Evolutionary conservation across 2,329 filamentous ascomycete genomes (phyloP).

Genomic region (Neophaeococcomyces aloes): DNA sequence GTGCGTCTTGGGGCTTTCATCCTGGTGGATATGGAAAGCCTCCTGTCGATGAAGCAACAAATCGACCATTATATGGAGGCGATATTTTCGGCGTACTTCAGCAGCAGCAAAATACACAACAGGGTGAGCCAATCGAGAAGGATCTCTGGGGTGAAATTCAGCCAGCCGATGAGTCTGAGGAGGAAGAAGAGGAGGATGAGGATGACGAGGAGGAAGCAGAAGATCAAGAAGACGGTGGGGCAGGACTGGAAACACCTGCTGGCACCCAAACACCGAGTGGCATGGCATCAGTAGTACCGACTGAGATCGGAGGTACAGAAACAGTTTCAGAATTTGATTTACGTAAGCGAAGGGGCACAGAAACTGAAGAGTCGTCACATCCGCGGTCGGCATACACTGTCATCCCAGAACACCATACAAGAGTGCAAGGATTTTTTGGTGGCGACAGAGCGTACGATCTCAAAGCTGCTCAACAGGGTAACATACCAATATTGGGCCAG

Average conservation of each 20-base stretch:
- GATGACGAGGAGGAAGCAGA: conserved; percentile 58
- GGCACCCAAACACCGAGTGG: conserved; percentile 74
- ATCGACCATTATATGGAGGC: conserved; percentile 80
- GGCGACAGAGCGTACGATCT: conserved; percentile 91
- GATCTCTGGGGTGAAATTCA: conserved; percentile 88
- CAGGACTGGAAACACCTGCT: conserved; percentile 61
- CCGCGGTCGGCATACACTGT: conserved; percentile 80
- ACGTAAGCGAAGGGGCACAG: conserved; percentile 75
- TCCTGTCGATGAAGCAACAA: conserved; percentile 75
- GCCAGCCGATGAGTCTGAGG: conserved; percentile 47
- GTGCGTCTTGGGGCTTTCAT: conserved; percentile 87
- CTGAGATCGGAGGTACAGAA: conserved; percentile 65
- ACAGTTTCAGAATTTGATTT: conserved; percentile 81
- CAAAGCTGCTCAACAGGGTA: conserved; percentile 43
- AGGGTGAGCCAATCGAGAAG: conserved; percentile 73
- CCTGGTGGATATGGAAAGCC: conserved; percentile 95
- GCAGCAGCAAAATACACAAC: conserved; percentile 49
- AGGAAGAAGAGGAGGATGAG: conserved; percentile 61
- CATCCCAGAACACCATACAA: conserved; percentile 75
- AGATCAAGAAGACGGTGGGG: conserved; percentile 50
- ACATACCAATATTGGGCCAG: conserved; percentile 68
- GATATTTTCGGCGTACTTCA: conserved; percentile 80
- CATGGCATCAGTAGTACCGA: conserved; percentile 66
- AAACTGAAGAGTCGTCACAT: conserved; percentile 68
- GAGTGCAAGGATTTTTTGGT: conserved; percentile 88